These are phyloP conservation scores for Phlegmacium glaucopus DNA, from an alignment of 768 basidiomycete species.

Conservation along the genomic window DNA sequence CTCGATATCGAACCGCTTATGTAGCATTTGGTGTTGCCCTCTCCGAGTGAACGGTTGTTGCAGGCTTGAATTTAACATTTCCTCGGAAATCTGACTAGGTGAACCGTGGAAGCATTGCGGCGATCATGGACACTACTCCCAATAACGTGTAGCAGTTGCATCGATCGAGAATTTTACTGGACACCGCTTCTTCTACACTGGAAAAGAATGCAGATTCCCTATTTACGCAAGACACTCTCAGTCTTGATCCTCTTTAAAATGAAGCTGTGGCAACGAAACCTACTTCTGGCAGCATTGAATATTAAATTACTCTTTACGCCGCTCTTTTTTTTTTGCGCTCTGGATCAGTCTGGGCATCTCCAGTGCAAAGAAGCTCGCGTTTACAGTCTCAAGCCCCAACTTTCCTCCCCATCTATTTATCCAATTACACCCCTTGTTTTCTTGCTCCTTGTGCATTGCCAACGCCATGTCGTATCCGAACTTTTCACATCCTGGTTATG, in stretches of 20 bases:
- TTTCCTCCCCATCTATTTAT: slow-evolving; percentile 10
- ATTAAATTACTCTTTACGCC: not conserved
- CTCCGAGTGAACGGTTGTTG: no score
- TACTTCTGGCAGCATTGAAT: slow-evolving; percentile 1
- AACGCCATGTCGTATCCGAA: slow-evolving; percentile 28
- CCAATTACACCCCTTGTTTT: slow-evolving; percentile 11
- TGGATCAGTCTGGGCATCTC: no score
- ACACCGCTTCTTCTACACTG: no score
- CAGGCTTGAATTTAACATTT: no score
- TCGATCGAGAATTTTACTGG: slow-evolving; percentile 5
- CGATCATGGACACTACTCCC: not conserved
- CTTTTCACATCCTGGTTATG: slow-evolving; percentile 25
- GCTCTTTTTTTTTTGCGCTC: not conserved
- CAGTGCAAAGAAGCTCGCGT: no score
- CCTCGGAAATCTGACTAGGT: slow-evolving; percentile 4
- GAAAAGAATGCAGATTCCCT: no score
- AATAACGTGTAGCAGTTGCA: slow-evolving; percentile 12
- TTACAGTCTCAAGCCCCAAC: slow-evolving; percentile 7
- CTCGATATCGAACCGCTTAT: no score
- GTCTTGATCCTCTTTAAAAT: not conserved
- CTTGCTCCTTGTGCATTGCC: slow-evolving; percentile 2
- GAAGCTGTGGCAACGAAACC: slow-evolving; percentile 4
- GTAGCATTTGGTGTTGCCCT: no score
- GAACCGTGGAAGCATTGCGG: not conserved
- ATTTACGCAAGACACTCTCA: no score